Conservation (phyloP, 2,329 filamentous ascomycete genomes). For the Trichothecium roseum region DNA sequence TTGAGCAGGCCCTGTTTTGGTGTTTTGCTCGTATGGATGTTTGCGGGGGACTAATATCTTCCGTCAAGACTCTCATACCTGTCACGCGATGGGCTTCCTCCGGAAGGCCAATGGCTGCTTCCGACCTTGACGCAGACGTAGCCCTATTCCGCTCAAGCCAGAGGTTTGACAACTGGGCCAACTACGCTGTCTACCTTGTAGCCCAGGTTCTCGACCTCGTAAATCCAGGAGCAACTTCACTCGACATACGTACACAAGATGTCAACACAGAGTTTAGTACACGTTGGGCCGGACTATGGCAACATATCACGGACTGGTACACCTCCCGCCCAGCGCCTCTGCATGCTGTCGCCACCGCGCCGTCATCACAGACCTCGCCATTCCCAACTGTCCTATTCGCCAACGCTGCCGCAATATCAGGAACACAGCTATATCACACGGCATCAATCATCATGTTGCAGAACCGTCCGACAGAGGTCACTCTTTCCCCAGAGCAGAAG, state of each 20-base stretch:
- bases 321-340: conserved; percentile 22
- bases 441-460: conserved; percentile 40
- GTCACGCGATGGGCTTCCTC: conserved; percentile 33
- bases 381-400: conserved; percentile 40
- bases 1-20: conserved; percentile 42
- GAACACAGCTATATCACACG: conserved; percentile 44
- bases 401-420: conserved; percentile 40
- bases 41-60: conserved; percentile 40
- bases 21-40: conserved; percentile 45
- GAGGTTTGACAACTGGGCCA: conserved; percentile 35
- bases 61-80: conserved; percentile 37
- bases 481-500: conserved; percentile 23
- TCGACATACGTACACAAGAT: too few relatives aligned
- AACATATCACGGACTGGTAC: conserved; percentile 30
- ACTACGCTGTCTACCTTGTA: conserved; percentile 37
- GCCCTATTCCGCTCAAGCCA: conserved; percentile 21
- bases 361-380: conserved; percentile 30
- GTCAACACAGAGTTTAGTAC: conserved; percentile 11
- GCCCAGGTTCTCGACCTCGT: conserved; percentile 32
- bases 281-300: conserved; percentile 27
- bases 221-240: too few relatives aligned
- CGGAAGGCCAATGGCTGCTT: too few relatives aligned
- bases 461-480: conserved; percentile 25
- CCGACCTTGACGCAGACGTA: conserved; percentile 18
- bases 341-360: conserved; percentile 21